A percentile compares a stretch with the other conserved stretches of the same genome.
Evolutionary conservation across 176 grass and related monocot genomes (phyloP).

Genomic region (Guadua angustifolia): DNA sequence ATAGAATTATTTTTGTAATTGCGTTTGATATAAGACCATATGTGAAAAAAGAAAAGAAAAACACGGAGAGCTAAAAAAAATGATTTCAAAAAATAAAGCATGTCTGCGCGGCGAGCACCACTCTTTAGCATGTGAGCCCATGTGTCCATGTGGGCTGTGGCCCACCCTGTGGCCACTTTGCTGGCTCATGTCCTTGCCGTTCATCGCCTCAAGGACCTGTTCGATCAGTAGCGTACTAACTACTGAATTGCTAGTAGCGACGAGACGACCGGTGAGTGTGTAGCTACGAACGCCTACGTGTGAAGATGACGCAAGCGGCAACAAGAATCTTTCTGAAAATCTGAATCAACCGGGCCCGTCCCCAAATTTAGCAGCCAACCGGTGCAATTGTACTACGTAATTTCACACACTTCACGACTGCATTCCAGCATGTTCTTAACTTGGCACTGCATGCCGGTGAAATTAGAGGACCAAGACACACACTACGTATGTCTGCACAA

Average conservation of each 20-base stretch:
- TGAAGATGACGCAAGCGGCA: neutral
- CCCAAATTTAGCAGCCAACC: neutral
- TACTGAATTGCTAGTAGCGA: too few species aligned
- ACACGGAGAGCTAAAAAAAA: too few species aligned
- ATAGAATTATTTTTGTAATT: too few species aligned
- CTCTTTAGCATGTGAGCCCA: constrained; percentile 31
- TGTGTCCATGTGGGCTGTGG: neutral
- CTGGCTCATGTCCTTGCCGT: neutral
- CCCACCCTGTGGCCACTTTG: constrained; percentile 9
- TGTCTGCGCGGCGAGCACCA: too few species aligned
- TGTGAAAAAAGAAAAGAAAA: too few species aligned
- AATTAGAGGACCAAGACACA: neutral
- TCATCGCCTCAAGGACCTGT: neutral
- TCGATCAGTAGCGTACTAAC: too few species aligned
- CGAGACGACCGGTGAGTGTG: too few species aligned
- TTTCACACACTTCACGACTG: neutral
- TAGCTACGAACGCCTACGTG: too few species aligned
- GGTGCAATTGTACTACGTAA: too few species aligned
- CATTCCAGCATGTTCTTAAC: too few species aligned
- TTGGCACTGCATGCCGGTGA: neutral
- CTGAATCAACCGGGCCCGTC: too few species aligned
- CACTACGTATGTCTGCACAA: neutral
- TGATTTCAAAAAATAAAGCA: neutral
- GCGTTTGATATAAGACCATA: too few species aligned
- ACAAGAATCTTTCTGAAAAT: neutral